A percentile compares a stretch with the other conserved stretches of the same genome.
Evolutionary conservation across 2,329 filamentous ascomycete genomes (phyloP).

Genomic region (Aspergillus udagawae): DNA sequence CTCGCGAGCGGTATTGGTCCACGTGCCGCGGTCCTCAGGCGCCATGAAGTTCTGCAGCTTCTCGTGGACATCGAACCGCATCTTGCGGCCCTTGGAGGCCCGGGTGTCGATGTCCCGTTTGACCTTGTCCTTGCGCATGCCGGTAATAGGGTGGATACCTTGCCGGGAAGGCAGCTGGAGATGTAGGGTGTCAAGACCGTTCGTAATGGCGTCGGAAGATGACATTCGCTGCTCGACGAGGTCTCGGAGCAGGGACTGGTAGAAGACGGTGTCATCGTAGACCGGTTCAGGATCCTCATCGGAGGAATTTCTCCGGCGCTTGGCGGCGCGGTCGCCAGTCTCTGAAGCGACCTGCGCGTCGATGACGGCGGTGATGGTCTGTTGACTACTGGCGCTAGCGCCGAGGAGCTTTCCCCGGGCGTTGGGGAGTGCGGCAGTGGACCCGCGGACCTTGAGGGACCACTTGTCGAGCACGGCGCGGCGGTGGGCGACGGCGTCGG

Average conservation of each 20-base stretch:
- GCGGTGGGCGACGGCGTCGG: conserved; percentile 56
- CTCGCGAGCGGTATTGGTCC: conserved; percentile 77
- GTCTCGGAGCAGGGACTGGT: conserved; percentile 87
- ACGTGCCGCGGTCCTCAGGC: conserved; percentile 72
- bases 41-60: conserved; percentile 99
- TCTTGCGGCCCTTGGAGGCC: conserved; percentile 89
- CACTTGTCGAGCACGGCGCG: conserved; percentile 80
- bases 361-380: conserved; percentile 45
- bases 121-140: conserved; percentile 57
- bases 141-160: conserved; percentile 37
- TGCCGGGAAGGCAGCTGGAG: conserved; percentile 35
- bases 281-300: conserved; percentile 49
- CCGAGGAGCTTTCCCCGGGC: conserved; percentile 60
- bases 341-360: conserved; percentile 44
- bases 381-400: conserved; percentile 46
- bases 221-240: conserved; percentile 83
- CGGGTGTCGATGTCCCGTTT: conserved; percentile 86
- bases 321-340: conserved; percentile 28
- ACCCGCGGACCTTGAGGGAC: conserved; percentile 70
- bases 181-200: conserved; percentile 42
- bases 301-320: conserved; percentile 23
- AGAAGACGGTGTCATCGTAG: conserved; percentile 94
- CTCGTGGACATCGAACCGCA: conserved; percentile 92
- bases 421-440: conserved; percentile 49
- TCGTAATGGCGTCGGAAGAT: conserved; percentile 48